Evolutionary conservation across 768 basidiomycete species (phyloP).

Genomic region (Phaeotremella fagi): DNA sequence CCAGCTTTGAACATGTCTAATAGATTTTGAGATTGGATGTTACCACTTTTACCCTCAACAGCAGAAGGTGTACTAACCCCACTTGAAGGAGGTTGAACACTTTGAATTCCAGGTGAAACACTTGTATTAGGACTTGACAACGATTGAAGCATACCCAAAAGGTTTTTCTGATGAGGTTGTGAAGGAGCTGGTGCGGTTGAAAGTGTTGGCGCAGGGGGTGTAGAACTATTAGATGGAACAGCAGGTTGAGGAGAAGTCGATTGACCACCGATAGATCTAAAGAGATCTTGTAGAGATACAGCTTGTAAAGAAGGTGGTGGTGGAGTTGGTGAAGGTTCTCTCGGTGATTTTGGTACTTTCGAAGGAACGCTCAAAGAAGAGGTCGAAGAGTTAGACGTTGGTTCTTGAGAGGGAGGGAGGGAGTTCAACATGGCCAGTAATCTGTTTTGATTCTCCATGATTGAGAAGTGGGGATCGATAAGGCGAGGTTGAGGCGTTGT

Average conservation of each 20-base stretch:
- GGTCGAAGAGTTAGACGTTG: neutral
- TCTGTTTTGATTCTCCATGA: constrained; percentile 14
- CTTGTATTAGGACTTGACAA: neutral
- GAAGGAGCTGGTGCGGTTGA: neutral
- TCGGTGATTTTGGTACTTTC: constrained; percentile 7
- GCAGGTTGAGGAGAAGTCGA: constrained; percentile 8
- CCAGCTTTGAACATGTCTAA: constrained; percentile 14
- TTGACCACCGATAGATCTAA: constrained; percentile 21
- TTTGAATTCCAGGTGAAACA: neutral
- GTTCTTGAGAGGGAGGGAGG: constrained; percentile 9
- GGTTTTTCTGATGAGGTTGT: constrained; percentile 5
- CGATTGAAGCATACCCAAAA: constrained; percentile 31
- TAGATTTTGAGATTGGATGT: constrained; percentile 1
- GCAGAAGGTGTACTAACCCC: constrained; percentile 9
- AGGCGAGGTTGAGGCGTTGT: neutral
- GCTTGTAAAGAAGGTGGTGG: constrained; percentile 24
- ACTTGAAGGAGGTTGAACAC: neutral
- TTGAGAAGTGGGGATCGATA: neutral
- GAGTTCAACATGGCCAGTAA: constrained; percentile 35
- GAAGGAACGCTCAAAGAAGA: neutral
- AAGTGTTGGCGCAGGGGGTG: neutral
- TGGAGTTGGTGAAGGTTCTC: constrained; percentile 22
- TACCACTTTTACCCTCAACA: neutral
- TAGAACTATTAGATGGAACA: neutral
- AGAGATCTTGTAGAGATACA: constrained; percentile 26